Percentiles rank a stretch among this genome's conserved stretches.
Conservation (phyloP, 495 filamentous ascomycete genomes). For the Penicillium paradoxum region DNA sequence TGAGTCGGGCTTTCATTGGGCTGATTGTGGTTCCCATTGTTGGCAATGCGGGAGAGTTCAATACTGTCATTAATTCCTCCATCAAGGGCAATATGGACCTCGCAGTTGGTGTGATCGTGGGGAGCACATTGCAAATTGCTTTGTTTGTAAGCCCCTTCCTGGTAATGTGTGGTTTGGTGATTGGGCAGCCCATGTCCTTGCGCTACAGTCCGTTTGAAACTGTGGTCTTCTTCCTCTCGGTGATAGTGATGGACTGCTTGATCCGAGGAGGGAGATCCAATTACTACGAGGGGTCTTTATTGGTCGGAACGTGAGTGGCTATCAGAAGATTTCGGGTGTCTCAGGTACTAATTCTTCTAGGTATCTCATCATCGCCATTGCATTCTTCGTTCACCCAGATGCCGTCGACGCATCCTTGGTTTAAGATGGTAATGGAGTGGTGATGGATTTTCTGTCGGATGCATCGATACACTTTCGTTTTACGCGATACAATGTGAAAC, state of each 20-base stretch:
- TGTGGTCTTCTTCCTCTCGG: slow-evolving; percentile 22
- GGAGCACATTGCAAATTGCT: slow-evolving; percentile 28
- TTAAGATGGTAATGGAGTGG: background rate
- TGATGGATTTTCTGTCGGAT: background rate
- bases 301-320: slow-evolving; percentile 21
- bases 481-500: too few species aligned
- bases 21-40: slow-evolving; percentile 31
- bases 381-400: slow-evolving; percentile 74
- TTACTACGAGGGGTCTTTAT: slow-evolving; percentile 39
- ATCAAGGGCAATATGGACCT: slow-evolving; percentile 25
- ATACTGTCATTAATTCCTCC: slow-evolving; percentile 19
- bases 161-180: slow-evolving; percentile 38
- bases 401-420: slow-evolving; percentile 6
- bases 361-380: slow-evolving; percentile 71
- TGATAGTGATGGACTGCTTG: slow-evolving; percentile 29
- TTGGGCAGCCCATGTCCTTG: slow-evolving; percentile 34
- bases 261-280: slow-evolving; percentile 65
- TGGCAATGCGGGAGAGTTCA: slow-evolving; percentile 23
- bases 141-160: slow-evolving; percentile 40
- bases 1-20: slow-evolving; percentile 27
- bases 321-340: too few species aligned
- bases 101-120: slow-evolving; percentile 22
- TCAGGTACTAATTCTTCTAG: slow-evolving; percentile 19
- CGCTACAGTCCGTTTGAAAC: slow-evolving; percentile 35
- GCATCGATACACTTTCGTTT: too few species aligned